Base-by-base conservation (phyloP, 257 asterid genomes). In the Salvia splendens region DNA sequence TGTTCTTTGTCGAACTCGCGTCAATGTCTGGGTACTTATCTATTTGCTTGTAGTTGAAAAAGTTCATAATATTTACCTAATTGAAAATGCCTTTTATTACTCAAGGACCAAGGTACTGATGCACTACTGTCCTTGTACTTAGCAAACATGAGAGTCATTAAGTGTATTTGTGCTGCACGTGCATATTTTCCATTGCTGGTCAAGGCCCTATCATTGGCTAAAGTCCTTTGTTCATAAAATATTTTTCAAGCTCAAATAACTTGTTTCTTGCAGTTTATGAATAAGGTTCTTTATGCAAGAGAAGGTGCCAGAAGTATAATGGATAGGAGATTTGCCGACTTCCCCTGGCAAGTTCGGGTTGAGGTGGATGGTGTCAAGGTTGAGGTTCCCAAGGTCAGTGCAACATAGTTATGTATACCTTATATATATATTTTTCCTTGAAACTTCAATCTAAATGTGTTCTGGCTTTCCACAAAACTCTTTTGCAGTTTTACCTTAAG, bases 271-370 rank as follows among this genome's bases (percentile, higher is more conserved):
- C 97, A 89, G 99, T 93, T 93, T 80, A 91, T 94, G 97, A 94
- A 94, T 77, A 94, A 94, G 85, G 99, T 94, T 69, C 89, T 94
- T 52, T 94, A 94, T 73, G 99, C 97, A 69, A 91, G 96, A 80
- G 99, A 94, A 84, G 97, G 99, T 33, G 99, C 99, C 59, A 88
- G 71, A 85, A 88, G 82, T 78, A 88, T 90, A 77, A 91, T 94
- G 96, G 96, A 87, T 73, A 77, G 96, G 75, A 88, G 96, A 67
- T 81, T 90, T 83, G 96, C 79, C 3, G 96, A 94, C 82, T 91
- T 94, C 60, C 96, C 95, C 69, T 88, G 95, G 95, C 95, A 91
- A 78, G 91, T 94, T 38, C 86, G 87, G 43, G 95, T 94, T 68
- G 96, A 91, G 81, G 99, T 94, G 73, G 99, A 94, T 78, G 99